These are phyloP conservation scores for Paecilomyces fulvus DNA, from an alignment of 2,329 filamentous ascomycete species.

Conservation along the genomic window DNA sequence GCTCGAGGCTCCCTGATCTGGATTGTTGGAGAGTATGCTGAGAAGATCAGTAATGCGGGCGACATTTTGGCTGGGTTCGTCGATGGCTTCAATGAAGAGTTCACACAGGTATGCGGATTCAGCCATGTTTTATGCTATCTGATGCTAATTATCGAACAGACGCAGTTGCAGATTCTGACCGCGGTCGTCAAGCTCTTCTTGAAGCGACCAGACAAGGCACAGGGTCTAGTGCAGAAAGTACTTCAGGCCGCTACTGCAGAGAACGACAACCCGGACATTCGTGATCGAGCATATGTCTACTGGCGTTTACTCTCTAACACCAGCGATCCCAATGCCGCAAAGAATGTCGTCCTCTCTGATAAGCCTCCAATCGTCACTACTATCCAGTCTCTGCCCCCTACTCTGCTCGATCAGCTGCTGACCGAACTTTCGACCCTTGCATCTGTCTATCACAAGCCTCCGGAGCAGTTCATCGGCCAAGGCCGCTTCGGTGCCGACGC, in stretches of 20 bases:
- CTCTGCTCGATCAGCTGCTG: conserved; percentile 82
- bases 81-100: conserved; percentile 91
- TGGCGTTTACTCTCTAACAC: conserved; percentile 79
- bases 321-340: conserved; percentile 81
- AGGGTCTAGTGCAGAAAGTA: conserved; percentile 87
- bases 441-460: conserved; percentile 97
- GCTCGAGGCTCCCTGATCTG: conserved; percentile 88
- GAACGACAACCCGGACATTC: conserved; percentile 95
- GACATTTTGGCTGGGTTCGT: conserved; percentile 89
- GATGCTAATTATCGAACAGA: conserved; percentile 46
- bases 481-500: conserved; percentile 89
- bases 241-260: conserved; percentile 86
- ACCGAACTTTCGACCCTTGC: conserved; percentile 87
- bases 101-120: conserved; percentile 62
- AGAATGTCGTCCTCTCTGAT: conserved; percentile 86
- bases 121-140: not conserved
- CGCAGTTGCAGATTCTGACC: conserved; percentile 95
- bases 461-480: conserved; percentile 95
- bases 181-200: conserved; percentile 96
- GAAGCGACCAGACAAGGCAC: conserved; percentile 89
- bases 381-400: conserved; percentile 76
- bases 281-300: conserved; percentile 95
- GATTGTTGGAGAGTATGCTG: conserved; percentile 98
- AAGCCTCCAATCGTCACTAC: conserved; percentile 93
- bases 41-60: conserved; percentile 98